Evolutionary conservation across 106 monocot genomes (phyloP).

Genomic region (Platanthera zijinensis): DNA sequence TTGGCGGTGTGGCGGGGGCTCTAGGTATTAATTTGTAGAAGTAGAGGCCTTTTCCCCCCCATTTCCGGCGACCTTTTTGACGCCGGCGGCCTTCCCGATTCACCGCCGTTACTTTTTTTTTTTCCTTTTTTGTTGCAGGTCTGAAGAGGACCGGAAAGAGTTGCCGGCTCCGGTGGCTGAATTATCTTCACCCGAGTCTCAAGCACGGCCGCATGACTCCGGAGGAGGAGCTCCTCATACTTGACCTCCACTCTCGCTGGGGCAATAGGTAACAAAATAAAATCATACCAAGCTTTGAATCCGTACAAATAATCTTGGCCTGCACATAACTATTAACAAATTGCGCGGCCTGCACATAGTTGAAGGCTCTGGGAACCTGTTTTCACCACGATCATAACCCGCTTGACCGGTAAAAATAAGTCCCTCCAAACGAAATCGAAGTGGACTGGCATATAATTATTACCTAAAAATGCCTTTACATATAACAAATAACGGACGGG

Average conservation of each 20-base stretch:
- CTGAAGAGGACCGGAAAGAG: slow-evolving; percentile 80
- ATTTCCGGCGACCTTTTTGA: too few relatives aligned
- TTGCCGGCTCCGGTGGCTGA: slow-evolving; percentile 21
- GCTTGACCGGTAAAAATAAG: too few relatives aligned
- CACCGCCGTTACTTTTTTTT: neutral
- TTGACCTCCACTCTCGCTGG: slow-evolving; percentile 58
- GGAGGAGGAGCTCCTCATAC: slow-evolving; percentile 45
- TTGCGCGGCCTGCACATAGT: too few relatives aligned
- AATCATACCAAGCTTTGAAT: too few relatives aligned
- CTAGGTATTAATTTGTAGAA: slow-evolving; percentile 8
- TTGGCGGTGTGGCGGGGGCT: slow-evolving; percentile 50
- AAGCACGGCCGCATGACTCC: slow-evolving; percentile 55
- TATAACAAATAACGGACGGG: too few relatives aligned
- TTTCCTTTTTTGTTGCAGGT: slow-evolving; percentile 25
- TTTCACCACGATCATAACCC: too few relatives aligned
- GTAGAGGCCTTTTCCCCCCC: neutral
- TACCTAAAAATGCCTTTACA: too few relatives aligned
- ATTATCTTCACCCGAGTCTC: slow-evolving; percentile 52
- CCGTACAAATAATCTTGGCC: too few relatives aligned
- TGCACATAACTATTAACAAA: too few relatives aligned
- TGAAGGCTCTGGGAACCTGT: too few relatives aligned
- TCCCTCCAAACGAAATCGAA: too few relatives aligned
- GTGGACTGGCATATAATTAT: too few relatives aligned
- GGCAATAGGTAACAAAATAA: slow-evolving; percentile 33
- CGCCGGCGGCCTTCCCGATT: neutral